A percentile compares a stretch with the other conserved stretches of the same genome.
These are phyloP conservation scores for Candida maesae DNA, from an alignment of 805 yeast genomes.

Conservation along the genomic window DNA sequence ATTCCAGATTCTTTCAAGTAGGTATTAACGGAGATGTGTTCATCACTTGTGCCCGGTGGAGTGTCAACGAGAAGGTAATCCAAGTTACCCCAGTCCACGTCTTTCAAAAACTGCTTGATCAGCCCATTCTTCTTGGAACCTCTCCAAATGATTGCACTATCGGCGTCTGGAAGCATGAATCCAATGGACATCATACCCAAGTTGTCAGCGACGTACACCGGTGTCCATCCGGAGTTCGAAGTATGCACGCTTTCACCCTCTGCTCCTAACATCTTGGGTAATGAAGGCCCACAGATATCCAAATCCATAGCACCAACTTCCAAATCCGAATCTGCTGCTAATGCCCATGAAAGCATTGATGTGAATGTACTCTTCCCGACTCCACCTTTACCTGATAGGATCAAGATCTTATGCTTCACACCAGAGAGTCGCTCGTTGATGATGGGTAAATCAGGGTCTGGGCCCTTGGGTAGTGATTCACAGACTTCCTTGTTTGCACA, in stretches of 20 bases:
- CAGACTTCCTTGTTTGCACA: constrained; percentile 94
- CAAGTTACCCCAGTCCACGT: constrained; percentile 89
- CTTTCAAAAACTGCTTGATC: constrained; percentile 89
- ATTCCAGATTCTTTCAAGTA: constrained; percentile 86
- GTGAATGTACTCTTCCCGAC: constrained; percentile 98
- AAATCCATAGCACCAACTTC: constrained; percentile 97
- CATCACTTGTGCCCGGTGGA: constrained; percentile 99
- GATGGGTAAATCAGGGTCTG: constrained; percentile 85
- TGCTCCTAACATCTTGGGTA: constrained; percentile 93
- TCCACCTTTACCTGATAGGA: constrained; percentile 85
- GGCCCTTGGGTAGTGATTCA: constrained; percentile 84
- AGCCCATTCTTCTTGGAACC: constrained; percentile 94
- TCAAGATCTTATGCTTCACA: constrained; percentile 78
- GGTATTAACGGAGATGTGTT: constrained; percentile 85
- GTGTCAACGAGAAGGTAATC: constrained; percentile 92
- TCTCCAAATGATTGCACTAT: constrained; percentile 95
- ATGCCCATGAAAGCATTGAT: constrained; percentile 94
- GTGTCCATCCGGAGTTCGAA: constrained; percentile 93
- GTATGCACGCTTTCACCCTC: constrained; percentile 82
- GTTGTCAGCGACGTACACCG: constrained; percentile 93
- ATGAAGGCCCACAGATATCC: constrained; percentile 96
- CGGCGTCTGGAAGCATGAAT: constrained; percentile 89
- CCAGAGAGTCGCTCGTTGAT: constrained; percentile 65
- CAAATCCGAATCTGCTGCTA: constrained; percentile 59
- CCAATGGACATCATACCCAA: constrained; percentile 94